phyloP scores from a whole-genome alignment of 2,329 filamentous ascomycete genomes.

The Penicillium occitanis region DNA sequence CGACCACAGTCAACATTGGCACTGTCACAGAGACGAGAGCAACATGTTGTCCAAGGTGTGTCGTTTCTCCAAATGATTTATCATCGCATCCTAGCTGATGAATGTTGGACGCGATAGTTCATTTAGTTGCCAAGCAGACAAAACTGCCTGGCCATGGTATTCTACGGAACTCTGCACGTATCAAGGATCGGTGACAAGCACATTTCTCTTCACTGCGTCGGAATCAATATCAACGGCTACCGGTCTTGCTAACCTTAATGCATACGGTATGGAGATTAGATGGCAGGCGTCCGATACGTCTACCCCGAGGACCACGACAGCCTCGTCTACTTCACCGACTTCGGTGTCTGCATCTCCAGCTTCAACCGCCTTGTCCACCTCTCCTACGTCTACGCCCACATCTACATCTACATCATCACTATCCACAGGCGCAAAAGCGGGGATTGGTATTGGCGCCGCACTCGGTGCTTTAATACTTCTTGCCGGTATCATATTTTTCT shows the following conservation, averaged over 20 bases:
- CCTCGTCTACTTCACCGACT: not conserved
- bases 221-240: constrained; percentile 5
- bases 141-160: constrained; percentile 15
- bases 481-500: not conserved
- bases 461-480: not conserved
- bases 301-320: not conserved
- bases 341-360: not conserved
- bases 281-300: constrained; percentile 5
- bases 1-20: constrained; percentile 10
- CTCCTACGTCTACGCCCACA: not conserved
- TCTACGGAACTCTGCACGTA: constrained; percentile 17
- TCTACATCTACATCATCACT: not conserved
- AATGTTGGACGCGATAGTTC: not conserved
- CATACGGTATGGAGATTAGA: constrained; percentile 16
- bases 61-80: not conserved
- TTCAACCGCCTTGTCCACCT: not conserved
- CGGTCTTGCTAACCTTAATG: constrained; percentile 12
- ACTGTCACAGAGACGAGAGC: constrained; percentile 14
- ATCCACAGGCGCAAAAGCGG: constrained; percentile 9
- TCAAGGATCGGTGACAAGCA: constrained; percentile 8
- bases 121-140: constrained; percentile 10
- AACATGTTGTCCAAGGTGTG: constrained; percentile 18
- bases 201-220: constrained; percentile 1
- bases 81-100: not conserved
- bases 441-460: not conserved